Evolutionary conservation across 352 stramenopile genomes (phyloP).

Genomic region (Pythium grandisporangium): DNA sequence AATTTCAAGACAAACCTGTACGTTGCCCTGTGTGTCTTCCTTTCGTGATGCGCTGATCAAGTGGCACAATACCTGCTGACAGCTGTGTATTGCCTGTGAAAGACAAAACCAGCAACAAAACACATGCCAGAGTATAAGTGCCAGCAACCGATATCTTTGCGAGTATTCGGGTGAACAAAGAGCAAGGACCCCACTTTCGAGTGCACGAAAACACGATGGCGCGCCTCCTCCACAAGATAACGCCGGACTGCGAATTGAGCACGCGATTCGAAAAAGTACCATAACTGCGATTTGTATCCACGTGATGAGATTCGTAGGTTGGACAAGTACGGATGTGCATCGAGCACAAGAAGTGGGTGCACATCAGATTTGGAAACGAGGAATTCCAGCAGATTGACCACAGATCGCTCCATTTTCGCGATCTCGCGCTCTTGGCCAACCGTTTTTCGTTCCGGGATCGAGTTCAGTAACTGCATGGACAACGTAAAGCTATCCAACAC

Average conservation of each 20-base stretch:
- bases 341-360: constrained; percentile 18
- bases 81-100: constrained; percentile 31
- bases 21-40: constrained; percentile 56
- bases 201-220: constrained; percentile 14
- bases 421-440: constrained; percentile 11
- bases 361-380: constrained; percentile 9
- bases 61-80: constrained; percentile 44
- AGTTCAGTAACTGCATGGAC: constrained; percentile 16
- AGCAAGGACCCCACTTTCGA: too few relatives aligned
- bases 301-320: constrained; percentile 17
- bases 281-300: constrained; percentile 14
- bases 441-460: constrained; percentile 12
- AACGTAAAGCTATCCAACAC: constrained; percentile 20
- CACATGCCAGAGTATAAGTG: too few relatives aligned
- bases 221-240: constrained; percentile 16
- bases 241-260: constrained; percentile 18
- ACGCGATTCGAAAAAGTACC: constrained; percentile 18
- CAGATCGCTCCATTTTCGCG: constrained; percentile 15
- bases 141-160: too few relatives aligned
- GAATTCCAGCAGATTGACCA: constrained; percentile 13
- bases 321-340: constrained; percentile 17
- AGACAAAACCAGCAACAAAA: background rate
- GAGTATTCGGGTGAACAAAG: too few relatives aligned
- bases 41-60: constrained; percentile 41
- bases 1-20: constrained; percentile 32